phyloP scores from a whole-genome alignment of 257 asterid genomes.

The Lycium barbarum region DNA sequence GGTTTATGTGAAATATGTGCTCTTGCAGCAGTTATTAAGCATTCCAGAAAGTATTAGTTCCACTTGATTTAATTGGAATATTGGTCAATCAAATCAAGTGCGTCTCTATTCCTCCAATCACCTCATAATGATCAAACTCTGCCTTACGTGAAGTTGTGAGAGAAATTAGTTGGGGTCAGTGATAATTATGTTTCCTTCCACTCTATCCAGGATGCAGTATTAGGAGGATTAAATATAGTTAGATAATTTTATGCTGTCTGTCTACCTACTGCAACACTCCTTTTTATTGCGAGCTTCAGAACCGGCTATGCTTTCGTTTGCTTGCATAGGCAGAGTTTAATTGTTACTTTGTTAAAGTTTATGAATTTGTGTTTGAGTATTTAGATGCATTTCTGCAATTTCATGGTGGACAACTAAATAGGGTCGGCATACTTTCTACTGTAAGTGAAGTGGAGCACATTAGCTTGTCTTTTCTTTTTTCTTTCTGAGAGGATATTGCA shows the following conservation, averaged over 20 bases:
- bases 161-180: background rate
- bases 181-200: background rate
- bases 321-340: background rate
- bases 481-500: background rate
- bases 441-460: background rate
- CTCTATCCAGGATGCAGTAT: background rate
- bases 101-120: background rate
- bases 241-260: background rate
- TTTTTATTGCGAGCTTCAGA: background rate
- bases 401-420: background rate
- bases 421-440: background rate
- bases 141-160: background rate
- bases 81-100: background rate
- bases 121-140: background rate
- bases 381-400: background rate
- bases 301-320: background rate
- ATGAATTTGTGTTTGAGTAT: background rate
- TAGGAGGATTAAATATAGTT: background rate
- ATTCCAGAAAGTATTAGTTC: background rate
- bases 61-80: background rate
- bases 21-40: background rate
- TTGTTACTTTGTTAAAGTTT: background rate
- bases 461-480: background rate
- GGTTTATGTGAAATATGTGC: slow-evolving; percentile 7
- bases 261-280: background rate